Evolutionary conservation across 352 stramenopile species (phyloP), one percentile per base, ranked within the genome.

Genomic region (Pythium phragmiticola): DNA sequence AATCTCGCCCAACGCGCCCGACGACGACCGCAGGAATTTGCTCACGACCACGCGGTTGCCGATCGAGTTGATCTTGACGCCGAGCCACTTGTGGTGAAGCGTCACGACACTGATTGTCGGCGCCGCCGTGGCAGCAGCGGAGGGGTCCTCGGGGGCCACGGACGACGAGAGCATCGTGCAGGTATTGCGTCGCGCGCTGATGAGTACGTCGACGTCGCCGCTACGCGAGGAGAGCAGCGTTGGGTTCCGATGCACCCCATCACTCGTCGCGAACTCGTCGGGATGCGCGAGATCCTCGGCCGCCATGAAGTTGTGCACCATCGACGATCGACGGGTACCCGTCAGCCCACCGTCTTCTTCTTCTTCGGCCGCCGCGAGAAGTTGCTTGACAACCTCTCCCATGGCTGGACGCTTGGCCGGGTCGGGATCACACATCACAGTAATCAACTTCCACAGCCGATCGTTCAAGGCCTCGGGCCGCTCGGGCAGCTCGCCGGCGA

Each of bases 11-110:
- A 82, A 60, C 0, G 77, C 78, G 8, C 80, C 82, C 0, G 75
- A 80, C 11, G 80, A 77, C 23, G 78, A 67, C 8, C 77, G 80
- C 50, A 89, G 42, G 33, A 91, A 91, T 48, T 88, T 89, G 70
- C 82, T 91, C 51, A 91, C 74, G 37, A 89, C 74, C 46, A 91
- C 76, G 28, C 79, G 77, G 41, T 81, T 81, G 19, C 82, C 82
- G 51, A 91, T 82, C 50, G 78, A 87, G 60, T 88, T 89, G 60
- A 91, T 89, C 70, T 89, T 89, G 39, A 91, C 71, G 23, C 82
- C 80, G 17, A 91, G 69, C 82, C 80, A 91, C 51, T 89, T 84
- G 55, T 88, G 81, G 17, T 80, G 72, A 33, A 91, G 72, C 45
- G 77, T 76, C 8, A 91, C 73, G 9, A 70, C 70, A 42, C 69